These are phyloP conservation scores for Tilletia walkeri DNA, from an alignment of 1,284 basidiomycete genomes.

Conservation along the genomic window DNA sequence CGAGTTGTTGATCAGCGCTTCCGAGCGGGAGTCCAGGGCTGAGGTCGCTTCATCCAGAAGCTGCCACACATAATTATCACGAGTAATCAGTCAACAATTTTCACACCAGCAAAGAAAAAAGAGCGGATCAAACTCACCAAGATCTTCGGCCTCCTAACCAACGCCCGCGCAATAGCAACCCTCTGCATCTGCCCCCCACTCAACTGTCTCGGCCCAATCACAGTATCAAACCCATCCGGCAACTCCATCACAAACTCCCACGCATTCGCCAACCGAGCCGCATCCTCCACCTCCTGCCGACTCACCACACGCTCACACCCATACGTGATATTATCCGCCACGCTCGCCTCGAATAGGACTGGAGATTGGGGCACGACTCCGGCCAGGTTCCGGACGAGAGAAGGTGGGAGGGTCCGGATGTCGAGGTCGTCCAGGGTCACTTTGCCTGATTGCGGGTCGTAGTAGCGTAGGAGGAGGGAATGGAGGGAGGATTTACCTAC, in stretches of 20 bases:
- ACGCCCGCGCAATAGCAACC: constrained; percentile 60
- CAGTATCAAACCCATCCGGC: constrained; percentile 78
- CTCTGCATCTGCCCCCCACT: constrained; percentile 60
- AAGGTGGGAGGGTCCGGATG: constrained; percentile 66
- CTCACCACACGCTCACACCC: constrained; percentile 66
- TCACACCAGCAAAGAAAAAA: constrained; percentile 46
- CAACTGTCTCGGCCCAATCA: constrained; percentile 57
- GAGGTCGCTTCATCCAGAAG: constrained; percentile 55
- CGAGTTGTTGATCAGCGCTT: constrained; percentile 58
- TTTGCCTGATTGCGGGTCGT: constrained; percentile 79
- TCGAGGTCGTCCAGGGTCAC: constrained; percentile 84
- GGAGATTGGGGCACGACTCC: constrained; percentile 55
- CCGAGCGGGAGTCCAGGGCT: constrained; percentile 58
- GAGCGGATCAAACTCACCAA: constrained; percentile 51
- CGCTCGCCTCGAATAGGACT: constrained; percentile 68
- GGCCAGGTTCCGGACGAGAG: constrained; percentile 41
- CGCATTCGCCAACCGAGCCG: constrained; percentile 86
- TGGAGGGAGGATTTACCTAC: constrained; percentile 80
- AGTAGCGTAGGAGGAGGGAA: constrained; percentile 82
- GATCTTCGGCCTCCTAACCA: constrained; percentile 59
- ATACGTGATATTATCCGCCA: constrained; percentile 90
- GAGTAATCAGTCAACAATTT: constrained; percentile 28
- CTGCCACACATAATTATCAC: constrained; percentile 9
- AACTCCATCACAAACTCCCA: constrained; percentile 84
- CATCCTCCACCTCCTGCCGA: constrained; percentile 77